Base-by-base conservation (phyloP, 2,329 filamentous ascomycete genomes). In the Talaromyces sp. region DNA sequence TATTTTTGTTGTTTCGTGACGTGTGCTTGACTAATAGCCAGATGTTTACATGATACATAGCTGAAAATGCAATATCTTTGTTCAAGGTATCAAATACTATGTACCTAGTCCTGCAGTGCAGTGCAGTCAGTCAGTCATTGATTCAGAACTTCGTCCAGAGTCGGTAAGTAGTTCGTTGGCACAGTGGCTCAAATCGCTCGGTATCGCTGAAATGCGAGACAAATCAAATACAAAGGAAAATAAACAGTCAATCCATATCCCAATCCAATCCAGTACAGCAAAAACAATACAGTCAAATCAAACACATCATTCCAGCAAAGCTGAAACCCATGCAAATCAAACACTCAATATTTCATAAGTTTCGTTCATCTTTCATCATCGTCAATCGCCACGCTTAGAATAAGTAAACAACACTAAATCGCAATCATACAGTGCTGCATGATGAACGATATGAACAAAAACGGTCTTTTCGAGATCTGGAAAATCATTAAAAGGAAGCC, bases 281-380 rank as follows among this genome's bases (percentile, higher is more conserved):
- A 61, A 49, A 66, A 58, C 19, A 54, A 45, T 58, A 43, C 41
- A 66, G 47, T 50, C 37, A 47, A 57, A 50, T 59, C 60, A 63
- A 49, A 54, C 43, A 58, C 47, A 67, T 68, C 65, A 68, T 66
- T 70, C 70, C 39, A 57, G 50, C 41, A 9, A 47, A 47, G 31
- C 37, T 54, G 58, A 35, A 41, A 60, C 37, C 54, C 57, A 59
- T 64, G 66, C 43, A 63, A 63, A 19, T 58, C 58, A 67, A 65
- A 61, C 68, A 67, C 67, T 65, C 59, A 50, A 68, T 67, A 74
- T 73, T 75, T 77, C 76, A 76, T 78, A 74, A 77, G 71, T 70
- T 74, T 78, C 75, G 73, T 79, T 73, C 74, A 75, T 74, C 72
- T 78, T 75, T 78, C 75, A 75, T 75, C 74, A 75, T 73, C 73